Evolutionary conservation across 2,329 filamentous ascomycete species (phyloP).

Genomic region (Fusarium dimerum): DNA sequence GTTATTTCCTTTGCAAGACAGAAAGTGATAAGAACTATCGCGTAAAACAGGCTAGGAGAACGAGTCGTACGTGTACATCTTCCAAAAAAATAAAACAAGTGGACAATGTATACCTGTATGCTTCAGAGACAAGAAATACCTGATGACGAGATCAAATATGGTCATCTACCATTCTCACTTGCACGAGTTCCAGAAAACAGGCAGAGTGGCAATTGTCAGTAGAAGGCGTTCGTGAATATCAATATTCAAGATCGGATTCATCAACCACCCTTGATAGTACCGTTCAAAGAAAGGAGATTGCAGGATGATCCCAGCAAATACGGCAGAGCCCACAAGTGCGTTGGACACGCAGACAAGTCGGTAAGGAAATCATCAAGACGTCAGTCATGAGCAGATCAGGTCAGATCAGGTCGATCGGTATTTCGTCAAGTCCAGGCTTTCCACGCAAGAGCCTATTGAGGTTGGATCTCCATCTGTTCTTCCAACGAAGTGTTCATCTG

Average conservation of each 20-base stretch:
- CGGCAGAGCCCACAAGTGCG: slow-evolving; percentile 24
- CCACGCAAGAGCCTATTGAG: not conserved
- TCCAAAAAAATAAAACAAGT: not conserved
- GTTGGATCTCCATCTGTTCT: not conserved
- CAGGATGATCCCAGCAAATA: slow-evolving; percentile 26
- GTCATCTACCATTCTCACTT: not conserved
- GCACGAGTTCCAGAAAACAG: not conserved
- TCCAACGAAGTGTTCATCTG: not conserved
- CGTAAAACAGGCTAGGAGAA: not conserved
- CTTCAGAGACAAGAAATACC: not conserved
- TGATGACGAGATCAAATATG: not conserved
- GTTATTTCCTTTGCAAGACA: not conserved
- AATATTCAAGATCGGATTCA: not conserved
- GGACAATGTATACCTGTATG: not conserved
- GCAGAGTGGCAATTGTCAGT: not conserved
- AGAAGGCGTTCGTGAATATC: too few relatives aligned
- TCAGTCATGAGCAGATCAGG: slow-evolving; percentile 28
- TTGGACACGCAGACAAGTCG: slow-evolving; percentile 25
- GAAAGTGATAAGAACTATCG: not conserved
- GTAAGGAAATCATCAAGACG: slow-evolving; percentile 28
- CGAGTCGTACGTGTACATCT: not conserved
- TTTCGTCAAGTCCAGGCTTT: not conserved
- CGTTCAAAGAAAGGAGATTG: slow-evolving; percentile 2
- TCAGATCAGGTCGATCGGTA: not conserved
- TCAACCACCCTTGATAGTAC: not conserved